These are phyloP conservation scores for Acrasis kona DNA, from an alignment of 78 protist species.

Conservation along the genomic window DNA sequence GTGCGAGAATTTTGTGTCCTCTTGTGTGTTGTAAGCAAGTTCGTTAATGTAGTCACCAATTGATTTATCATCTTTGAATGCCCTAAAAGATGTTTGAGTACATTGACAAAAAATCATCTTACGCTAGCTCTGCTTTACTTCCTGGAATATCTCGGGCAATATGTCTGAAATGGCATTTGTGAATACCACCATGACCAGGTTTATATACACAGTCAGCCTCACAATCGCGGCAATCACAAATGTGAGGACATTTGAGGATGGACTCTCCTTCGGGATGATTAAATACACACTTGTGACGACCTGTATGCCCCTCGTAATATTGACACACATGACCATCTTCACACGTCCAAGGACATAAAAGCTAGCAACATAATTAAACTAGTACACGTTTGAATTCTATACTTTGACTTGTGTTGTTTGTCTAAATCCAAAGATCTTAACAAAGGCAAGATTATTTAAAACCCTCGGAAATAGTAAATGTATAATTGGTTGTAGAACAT, in stretches of 20 bases:
- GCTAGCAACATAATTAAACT: too few species aligned
- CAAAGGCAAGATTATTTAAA: neutral
- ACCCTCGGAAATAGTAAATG: neutral
- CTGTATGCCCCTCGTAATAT: neutral
- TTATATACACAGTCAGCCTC: neutral
- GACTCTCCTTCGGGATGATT: neutral
- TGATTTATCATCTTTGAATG: neutral
- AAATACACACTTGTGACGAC: neutral
- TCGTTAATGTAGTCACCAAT: constrained; percentile 8
- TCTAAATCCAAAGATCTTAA: neutral
- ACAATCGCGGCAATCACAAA: constrained; percentile 1
- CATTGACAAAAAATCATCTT: too few species aligned
- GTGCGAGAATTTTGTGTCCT: neutral
- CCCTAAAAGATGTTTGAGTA: too few species aligned
- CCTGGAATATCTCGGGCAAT: constrained; percentile 3
- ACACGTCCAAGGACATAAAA: neutral
- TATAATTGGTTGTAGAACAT: neutral
- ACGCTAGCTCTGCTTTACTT: neutral
- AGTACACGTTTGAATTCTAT: too few species aligned
- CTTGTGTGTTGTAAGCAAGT: neutral
- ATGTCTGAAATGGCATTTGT: neutral
- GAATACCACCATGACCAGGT: constrained; percentile 10
- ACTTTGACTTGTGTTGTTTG: neutral
- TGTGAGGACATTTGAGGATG: neutral
- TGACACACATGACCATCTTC: constrained; percentile 8